Evolutionary conservation across 768 basidiomycete species (phyloP).

Genomic region (Exidia glandulosa): DNA sequence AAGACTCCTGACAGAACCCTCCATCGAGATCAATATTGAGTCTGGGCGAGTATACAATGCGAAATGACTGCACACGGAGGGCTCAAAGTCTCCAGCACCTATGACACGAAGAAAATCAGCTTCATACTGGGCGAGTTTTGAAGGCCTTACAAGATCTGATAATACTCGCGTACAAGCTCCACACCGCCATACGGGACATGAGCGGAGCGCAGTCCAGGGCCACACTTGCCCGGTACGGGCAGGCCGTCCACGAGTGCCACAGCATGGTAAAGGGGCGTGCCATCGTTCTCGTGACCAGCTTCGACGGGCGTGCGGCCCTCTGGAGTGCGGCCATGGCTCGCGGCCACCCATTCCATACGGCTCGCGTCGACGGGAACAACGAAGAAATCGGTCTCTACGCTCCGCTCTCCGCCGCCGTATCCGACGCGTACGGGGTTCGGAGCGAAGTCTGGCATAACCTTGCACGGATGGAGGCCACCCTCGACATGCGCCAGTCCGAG

Average conservation of each 20-base stretch:
- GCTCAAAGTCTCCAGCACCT: conserved; percentile 29
- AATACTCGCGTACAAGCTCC: conserved; percentile 25
- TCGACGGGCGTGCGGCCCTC: conserved; percentile 47
- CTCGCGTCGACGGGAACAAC: conserved; percentile 46
- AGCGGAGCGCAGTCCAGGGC: conserved; percentile 50
- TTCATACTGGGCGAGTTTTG: too few species aligned
- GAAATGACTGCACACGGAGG: too few species aligned
- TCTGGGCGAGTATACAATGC: too few species aligned
- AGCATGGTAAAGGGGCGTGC: conserved; percentile 58
- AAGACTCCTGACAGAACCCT: too few species aligned
- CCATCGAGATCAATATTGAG: too few species aligned
- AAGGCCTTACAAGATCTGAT: conserved; percentile 32
- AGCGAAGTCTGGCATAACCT: neutral
- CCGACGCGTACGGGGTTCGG: conserved; percentile 35
- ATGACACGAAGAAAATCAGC: neutral
- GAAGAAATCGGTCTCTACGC: conserved; percentile 52
- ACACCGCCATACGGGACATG: conserved; percentile 32
- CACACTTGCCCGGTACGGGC: conserved; percentile 61
- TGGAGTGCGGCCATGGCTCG: conserved; percentile 51
- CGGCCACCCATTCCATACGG: conserved; percentile 66
- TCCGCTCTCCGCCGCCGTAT: conserved; percentile 50
- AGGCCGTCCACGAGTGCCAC: conserved; percentile 39
- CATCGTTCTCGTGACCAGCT: conserved; percentile 66
- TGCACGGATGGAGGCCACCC: neutral
- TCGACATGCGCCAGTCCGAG: neutral